phyloP scores from a whole-genome alignment of 1,284 basidiomycete genomes.

The Ceratorhiza oryzae-sativae region DNA sequence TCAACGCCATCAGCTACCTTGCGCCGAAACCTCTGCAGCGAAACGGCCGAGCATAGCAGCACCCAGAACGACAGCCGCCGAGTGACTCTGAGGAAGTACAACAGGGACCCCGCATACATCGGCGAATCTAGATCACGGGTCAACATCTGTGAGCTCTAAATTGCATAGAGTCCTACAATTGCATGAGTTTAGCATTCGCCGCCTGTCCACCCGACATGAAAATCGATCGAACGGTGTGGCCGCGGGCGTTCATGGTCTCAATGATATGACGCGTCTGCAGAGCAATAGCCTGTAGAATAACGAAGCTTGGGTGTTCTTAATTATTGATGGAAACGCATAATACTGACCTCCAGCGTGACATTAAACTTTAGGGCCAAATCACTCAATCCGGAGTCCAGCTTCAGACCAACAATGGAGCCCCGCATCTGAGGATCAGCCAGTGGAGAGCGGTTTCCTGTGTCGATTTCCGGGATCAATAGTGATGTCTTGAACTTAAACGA shows the following conservation, averaged over 20 bases:
- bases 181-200: slow-evolving; percentile 83
- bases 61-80: slow-evolving; percentile 88
- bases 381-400: slow-evolving; percentile 76
- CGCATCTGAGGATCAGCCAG: slow-evolving; percentile 94
- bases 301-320: too few relatives aligned
- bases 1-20: slow-evolving; percentile 45
- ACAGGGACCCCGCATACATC: slow-evolving; percentile 85
- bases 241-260: slow-evolving; percentile 86
- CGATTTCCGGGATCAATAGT: not conserved
- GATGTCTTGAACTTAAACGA: not conserved
- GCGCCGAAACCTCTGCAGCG: slow-evolving; percentile 68
- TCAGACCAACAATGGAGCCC: slow-evolving; percentile 88
- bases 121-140: slow-evolving; percentile 62
- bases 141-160: not conserved
- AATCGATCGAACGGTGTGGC: slow-evolving; percentile 85
- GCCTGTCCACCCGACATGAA: slow-evolving; percentile 96
- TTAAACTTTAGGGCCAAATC: slow-evolving; percentile 93
- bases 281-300: slow-evolving; percentile 70
- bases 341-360: slow-evolving; percentile 77
- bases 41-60: slow-evolving; percentile 93
- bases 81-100: slow-evolving; percentile 78
- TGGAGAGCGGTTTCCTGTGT: slow-evolving; percentile 89
- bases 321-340: not conserved
- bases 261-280: slow-evolving; percentile 96
- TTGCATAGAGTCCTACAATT: slow-evolving; percentile 54